Conservation (phyloP, 192 early-diverging fungal genomes). For the Coemansia sp. region DNA sequence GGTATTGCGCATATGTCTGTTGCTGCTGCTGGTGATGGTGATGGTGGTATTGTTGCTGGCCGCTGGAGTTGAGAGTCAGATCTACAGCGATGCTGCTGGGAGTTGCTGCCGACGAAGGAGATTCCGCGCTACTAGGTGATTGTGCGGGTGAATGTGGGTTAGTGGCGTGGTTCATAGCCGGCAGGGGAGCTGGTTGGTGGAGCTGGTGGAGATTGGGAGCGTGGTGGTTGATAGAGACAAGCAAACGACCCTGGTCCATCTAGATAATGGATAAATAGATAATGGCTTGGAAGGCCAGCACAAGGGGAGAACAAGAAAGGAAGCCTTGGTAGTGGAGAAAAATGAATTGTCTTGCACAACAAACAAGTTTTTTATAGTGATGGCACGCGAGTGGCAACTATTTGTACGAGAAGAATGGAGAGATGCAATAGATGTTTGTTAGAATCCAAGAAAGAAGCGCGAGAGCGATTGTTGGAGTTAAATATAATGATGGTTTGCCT, state of each 20-base stretch:
- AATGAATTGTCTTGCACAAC: conserved; percentile 1
- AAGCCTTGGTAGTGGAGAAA: neutral
- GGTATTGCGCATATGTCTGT: conserved; percentile 3
- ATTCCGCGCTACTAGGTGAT: conserved; percentile 29
- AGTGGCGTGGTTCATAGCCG: conserved; percentile 39
- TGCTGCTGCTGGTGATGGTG: conserved; percentile 9
- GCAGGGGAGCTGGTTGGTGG: conserved; percentile 16
- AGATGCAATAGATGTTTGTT: neutral
- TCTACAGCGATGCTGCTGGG: neutral
- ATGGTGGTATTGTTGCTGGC: conserved; percentile 14
- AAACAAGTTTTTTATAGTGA: neutral
- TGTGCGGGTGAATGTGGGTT: conserved; percentile 27
- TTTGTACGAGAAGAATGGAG: conserved; percentile 1
- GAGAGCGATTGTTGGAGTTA: too few species aligned
- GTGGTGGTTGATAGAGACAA: conserved; percentile 29
- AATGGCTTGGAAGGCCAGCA: conserved; percentile 2
- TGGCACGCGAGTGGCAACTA: neutral
- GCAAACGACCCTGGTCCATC: conserved; percentile 43
- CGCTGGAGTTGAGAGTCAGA: neutral
- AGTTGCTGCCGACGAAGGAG: conserved; percentile 18
- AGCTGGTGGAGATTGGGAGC: conserved; percentile 21
- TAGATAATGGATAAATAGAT: conserved; percentile 5
- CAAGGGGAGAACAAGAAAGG: neutral
- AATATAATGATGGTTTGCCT: too few species aligned
- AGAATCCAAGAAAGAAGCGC: too few species aligned